Base-by-base conservation (phyloP, 192 early-diverging fungal species). In the Coemansia reversa region DNA sequence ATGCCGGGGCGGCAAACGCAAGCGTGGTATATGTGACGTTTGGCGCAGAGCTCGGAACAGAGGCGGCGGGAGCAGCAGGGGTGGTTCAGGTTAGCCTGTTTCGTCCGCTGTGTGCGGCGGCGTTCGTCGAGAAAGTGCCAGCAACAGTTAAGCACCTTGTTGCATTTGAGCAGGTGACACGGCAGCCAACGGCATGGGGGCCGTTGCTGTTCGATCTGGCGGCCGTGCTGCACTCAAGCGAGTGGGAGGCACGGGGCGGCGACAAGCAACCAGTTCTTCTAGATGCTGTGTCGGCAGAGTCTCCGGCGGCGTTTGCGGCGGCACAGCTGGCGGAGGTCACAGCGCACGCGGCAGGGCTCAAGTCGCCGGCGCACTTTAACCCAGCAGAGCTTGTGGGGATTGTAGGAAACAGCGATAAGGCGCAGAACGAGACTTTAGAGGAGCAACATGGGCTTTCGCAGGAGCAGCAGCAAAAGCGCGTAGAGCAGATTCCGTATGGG, bases 141-240 rank as follows among this genome's bases (percentile, higher is more conserved):
- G 59, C 55, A 23, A 82, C 89, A 7, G 88, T 86, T 8, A 83
- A 85, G 62, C 85, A 78, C 9, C 56, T 89, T 25, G 82, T 84
- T 27, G 87, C 90, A 16, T 63, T 91, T 30, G 88, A 91, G 66
- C 87, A 86, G 59, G 81, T 84, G 7, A 67, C 74, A 4, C 85
- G 83, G 42, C 72, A 82, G 63, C 76, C 88, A 19, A 85, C 85
- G 55, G 73, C 84, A 23, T 93, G 89, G 87, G 91, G 90, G 23
- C 90, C 91, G 27, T 74, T 96, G 49, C 92, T 93, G 82, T 81
- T 94, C 33, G 94, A 96, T 69, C 86, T 96, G 52, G 87, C 89
- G 0, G 84, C 90, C 22, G 81, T 86, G 18, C 88, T 91, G 67
- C 86, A 90, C 58, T 67, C 87, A 35, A 72, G 55, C 47, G 62